phyloP scores from a whole-genome alignment of 352 stramenopile genomes.

The Pythium rishiriense region DNA sequence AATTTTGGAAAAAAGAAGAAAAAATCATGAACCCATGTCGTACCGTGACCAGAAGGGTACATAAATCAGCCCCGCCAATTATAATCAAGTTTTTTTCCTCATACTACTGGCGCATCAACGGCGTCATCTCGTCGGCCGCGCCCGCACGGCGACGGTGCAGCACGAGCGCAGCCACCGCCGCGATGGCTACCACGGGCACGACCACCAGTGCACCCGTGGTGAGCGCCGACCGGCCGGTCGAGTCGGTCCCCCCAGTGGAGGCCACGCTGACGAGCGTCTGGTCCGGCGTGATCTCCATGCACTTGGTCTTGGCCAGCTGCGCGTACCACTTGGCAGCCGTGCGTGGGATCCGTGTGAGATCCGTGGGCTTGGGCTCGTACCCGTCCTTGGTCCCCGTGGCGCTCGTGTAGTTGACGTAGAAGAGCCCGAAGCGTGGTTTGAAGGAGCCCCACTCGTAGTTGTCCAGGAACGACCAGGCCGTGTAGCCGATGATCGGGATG shows the following conservation, averaged over 20 bases:
- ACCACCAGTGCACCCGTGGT: neutral
- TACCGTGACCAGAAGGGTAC: too few relatives aligned
- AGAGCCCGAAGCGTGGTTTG: conserved; percentile 60
- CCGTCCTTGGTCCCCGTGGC: conserved; percentile 34
- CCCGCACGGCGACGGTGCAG: conserved; percentile 8
- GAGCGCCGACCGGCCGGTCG: neutral
- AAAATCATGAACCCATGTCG: too few relatives aligned
- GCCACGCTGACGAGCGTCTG: neutral
- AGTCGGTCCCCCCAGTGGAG: too few relatives aligned
- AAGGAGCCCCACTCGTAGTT: conserved; percentile 94
- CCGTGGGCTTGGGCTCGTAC: conserved; percentile 28
- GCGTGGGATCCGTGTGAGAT: conserved; percentile 43
- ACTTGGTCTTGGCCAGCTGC: conserved; percentile 55
- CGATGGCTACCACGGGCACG: neutral
- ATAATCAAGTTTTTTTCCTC: neutral
- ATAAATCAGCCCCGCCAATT: too few relatives aligned
- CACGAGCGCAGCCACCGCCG: conserved; percentile 5
- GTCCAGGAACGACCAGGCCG: conserved; percentile 92
- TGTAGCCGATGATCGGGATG: conserved; percentile 90
- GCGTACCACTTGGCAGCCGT: conserved; percentile 62
- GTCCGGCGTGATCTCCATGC: conserved; percentile 34
- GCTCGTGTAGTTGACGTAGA: conserved; percentile 60
- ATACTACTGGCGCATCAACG: neutral
- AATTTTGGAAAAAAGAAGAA: neutral
- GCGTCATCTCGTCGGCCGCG: neutral